Evolutionary conservation across 176 grass and related monocot genomes (phyloP).

Genomic region (Zoysia pacifica): DNA sequence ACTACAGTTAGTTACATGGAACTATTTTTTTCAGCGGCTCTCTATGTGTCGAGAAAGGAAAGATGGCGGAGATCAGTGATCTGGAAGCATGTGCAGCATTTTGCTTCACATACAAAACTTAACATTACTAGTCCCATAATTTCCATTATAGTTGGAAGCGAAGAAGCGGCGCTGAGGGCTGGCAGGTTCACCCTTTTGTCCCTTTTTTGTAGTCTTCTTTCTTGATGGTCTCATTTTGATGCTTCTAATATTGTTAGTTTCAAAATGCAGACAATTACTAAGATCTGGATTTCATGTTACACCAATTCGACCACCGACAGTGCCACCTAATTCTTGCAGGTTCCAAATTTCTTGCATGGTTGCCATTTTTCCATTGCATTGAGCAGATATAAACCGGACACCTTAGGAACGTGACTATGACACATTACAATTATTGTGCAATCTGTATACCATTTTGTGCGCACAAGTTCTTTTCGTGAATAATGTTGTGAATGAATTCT

Average conservation of each 20-base stretch:
- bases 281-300: too few species aligned
- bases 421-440: too few species aligned
- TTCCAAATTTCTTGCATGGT: too few species aligned
- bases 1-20: not conserved
- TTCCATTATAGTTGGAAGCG: slow-evolving; percentile 83
- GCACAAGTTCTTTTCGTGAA: not conserved
- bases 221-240: not conserved
- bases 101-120: slow-evolving; percentile 61
- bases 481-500: not conserved
- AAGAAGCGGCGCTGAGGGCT: slow-evolving; percentile 71
- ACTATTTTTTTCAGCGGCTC: slow-evolving; percentile 60
- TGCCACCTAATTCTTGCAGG: too few species aligned
- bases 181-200: slow-evolving; percentile 63
- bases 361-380: too few species aligned
- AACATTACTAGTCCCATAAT: slow-evolving; percentile 86
- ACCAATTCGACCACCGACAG: too few species aligned
- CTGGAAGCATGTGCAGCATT: slow-evolving; percentile 80
- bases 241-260: slow-evolving; percentile 24
- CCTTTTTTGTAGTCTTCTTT: slow-evolving; percentile 3
- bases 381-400: too few species aligned
- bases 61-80: slow-evolving; percentile 74
- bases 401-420: too few species aligned
- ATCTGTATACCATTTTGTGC: not conserved
- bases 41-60: slow-evolving; percentile 75
- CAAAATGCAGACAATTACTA: not conserved